A percentile compares a stretch with the other conserved stretches of the same genome.
phyloP scores from a whole-genome alignment of 345 rosid genomes.

The Brassica rapa region DNA sequence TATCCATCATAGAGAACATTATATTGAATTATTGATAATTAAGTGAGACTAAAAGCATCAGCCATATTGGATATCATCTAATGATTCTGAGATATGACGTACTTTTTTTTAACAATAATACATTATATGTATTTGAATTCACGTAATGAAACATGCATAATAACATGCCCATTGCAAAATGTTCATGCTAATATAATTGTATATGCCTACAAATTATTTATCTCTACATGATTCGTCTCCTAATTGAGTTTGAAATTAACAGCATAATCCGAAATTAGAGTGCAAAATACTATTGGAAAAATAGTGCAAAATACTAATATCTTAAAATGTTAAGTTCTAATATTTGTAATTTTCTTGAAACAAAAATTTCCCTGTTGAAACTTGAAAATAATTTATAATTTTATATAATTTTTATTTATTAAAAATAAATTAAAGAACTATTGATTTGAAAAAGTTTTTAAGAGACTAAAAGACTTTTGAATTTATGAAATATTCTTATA shows the following conservation, averaged over 20 bases:
- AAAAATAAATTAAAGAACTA: neutral
- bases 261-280: neutral
- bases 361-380: neutral
- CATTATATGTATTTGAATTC: neutral
- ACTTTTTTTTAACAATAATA: neutral
- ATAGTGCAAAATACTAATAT: neutral
- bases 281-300: neutral
- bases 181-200: neutral
- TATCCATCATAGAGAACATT: neutral
- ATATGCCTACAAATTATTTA: neutral
- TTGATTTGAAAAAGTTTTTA: neutral
- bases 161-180: neutral
- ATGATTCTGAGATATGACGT: neutral
- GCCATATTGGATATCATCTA: neutral
- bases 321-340: neutral
- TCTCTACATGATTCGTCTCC: neutral
- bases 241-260: neutral
- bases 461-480: neutral
- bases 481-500: neutral
- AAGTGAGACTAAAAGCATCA: slow-evolving; percentile 7
- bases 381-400: neutral
- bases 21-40: slow-evolving; percentile 3
- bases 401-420: neutral
- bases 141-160: neutral
- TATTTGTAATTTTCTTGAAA: neutral